Percentiles rank a stretch among this genome's conserved stretches.
These are phyloP conservation scores for Elsinoe necatrix DNA, from an alignment of 2,329 filamentous ascomycete species.

Conservation along the genomic window DNA sequence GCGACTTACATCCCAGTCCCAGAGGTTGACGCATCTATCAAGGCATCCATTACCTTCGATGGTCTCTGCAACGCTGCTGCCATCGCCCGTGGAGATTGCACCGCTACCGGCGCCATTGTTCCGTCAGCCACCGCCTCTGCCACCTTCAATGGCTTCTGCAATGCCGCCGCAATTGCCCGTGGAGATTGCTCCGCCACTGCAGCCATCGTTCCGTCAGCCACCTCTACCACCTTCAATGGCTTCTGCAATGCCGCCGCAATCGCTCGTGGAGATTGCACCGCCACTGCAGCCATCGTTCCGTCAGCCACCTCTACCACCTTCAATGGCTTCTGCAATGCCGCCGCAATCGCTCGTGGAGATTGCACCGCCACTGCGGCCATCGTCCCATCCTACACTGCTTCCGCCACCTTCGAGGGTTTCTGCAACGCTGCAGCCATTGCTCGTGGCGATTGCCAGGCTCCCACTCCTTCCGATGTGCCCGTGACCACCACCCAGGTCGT, in stretches of 20 bases:
- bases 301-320: conserved; percentile 4
- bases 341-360: conserved; percentile 12
- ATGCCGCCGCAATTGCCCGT: conserved; percentile 14
- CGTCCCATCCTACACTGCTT: background rate
- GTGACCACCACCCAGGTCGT: conserved; percentile 7
- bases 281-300: background rate
- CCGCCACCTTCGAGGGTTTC: conserved; percentile 6
- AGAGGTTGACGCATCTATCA: no score
- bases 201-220: background rate
- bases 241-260: conserved; percentile 14
- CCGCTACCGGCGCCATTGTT: conserved; percentile 3
- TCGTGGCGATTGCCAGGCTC: conserved; percentile 18
- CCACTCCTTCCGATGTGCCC: conserved; percentile 23
- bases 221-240: conserved; percentile 4
- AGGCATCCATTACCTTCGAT: conserved; percentile 1
- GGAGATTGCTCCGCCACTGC: background rate
- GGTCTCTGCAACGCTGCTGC: conserved; percentile 12
- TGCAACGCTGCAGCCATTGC: conserved; percentile 14
- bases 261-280: conserved; percentile 8
- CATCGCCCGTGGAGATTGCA: conserved; percentile 14
- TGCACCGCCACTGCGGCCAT: conserved; percentile 13
- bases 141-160: conserved; percentile 11
- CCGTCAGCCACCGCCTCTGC: background rate
- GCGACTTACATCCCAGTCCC: background rate
- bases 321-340: conserved; percentile 11